A percentile compares a stretch with the other conserved stretches of the same genome.
phyloP scores from a whole-genome alignment of 2,329 filamentous ascomycete species.

The Neocucurbitaria cava region DNA sequence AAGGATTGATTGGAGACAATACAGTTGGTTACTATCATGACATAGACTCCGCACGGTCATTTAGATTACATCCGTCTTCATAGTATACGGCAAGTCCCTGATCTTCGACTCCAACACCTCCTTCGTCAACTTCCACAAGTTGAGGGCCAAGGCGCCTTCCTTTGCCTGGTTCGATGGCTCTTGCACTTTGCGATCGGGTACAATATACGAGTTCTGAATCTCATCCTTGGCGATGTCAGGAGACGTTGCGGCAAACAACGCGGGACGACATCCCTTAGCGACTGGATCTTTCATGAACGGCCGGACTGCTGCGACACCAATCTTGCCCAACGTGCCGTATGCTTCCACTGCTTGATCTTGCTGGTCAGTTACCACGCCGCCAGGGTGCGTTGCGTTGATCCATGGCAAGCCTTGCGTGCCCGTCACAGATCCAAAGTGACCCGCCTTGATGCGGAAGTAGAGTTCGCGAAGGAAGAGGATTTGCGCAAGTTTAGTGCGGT shows the following conservation, averaged over 20 bases:
- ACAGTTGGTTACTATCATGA: too few relatives aligned
- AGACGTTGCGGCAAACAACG: conserved; percentile 58
- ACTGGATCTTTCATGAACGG: conserved; percentile 61
- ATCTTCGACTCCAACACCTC: conserved; percentile 54
- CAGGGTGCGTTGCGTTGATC: conserved; percentile 60
- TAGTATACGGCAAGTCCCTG: conserved; percentile 36
- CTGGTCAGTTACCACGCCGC: conserved; percentile 57
- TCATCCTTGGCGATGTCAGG: conserved; percentile 52
- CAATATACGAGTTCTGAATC: conserved; percentile 57
- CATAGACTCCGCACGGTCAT: too few relatives aligned
- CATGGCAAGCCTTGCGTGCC: conserved; percentile 52
- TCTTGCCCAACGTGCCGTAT: conserved; percentile 56
- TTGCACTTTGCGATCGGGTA: conserved; percentile 58
- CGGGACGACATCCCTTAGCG: conserved; percentile 55
- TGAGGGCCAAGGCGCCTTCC: conserved; percentile 53
- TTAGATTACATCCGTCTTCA: conserved; percentile 26
- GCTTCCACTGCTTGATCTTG: conserved; percentile 58
- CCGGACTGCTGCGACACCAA: conserved; percentile 52
- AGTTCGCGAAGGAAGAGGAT: conserved; percentile 56
- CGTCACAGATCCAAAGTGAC: conserved; percentile 34
- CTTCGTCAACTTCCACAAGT: conserved; percentile 56
- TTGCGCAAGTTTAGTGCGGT: conserved; percentile 59
- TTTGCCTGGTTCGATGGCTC: conserved; percentile 52
- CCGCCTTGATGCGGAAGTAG: conserved; percentile 44
- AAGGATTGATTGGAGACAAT: too few relatives aligned